Conservation (phyloP, 495 filamentous ascomycete genomes). For the Xylaria nigripes region DNA sequence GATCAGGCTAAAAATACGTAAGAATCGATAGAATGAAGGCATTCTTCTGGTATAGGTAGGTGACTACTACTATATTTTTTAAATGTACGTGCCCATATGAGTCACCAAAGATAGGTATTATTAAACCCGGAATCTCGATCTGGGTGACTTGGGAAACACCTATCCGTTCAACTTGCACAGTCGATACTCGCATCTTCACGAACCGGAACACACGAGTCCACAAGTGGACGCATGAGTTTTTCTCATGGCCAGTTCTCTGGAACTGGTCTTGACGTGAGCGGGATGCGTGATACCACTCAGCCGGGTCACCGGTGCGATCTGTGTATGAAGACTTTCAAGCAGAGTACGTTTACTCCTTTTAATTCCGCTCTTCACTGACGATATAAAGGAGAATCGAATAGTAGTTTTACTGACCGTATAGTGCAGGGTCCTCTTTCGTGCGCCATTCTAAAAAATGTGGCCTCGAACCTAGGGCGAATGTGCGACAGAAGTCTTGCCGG, state of each 20-base stretch:
- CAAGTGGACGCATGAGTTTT: neutral
- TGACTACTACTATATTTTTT: no score
- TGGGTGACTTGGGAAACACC: conserved; percentile 2
- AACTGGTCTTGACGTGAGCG: neutral
- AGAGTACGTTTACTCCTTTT: conserved; percentile 2
- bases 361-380: neutral
- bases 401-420: neutral
- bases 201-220: neutral
- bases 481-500: conserved; percentile 30
- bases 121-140: conserved; percentile 2
- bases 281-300: conserved; percentile 1
- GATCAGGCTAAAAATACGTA: no score
- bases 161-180: neutral
- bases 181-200: neutral
- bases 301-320: conserved; percentile 1
- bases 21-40: no score
- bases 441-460: conserved; percentile 22
- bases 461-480: conserved; percentile 10
- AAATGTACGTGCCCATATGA: no score
- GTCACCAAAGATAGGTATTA: no score
- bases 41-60: no score
- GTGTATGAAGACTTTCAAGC: conserved; percentile 9
- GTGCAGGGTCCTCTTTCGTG: conserved; percentile 26
- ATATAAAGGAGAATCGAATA: neutral
- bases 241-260: neutral